Base-by-base conservation (phyloP, 495 filamentous ascomycete genomes). In the Aspergillus nidulans region DNA sequence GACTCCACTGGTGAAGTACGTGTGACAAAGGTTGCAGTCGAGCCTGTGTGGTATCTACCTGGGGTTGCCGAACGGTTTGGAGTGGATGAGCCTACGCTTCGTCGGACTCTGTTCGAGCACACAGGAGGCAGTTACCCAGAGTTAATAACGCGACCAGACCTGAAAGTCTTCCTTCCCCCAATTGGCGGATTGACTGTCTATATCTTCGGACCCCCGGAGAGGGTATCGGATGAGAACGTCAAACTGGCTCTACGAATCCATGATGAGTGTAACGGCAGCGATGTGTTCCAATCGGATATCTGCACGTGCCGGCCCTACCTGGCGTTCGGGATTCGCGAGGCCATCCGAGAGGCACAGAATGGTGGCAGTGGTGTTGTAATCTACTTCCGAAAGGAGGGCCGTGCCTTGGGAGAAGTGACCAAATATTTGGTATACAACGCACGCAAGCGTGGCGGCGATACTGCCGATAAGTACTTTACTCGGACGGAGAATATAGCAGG, bases 351-450 rank as follows among this genome's bases (percentile, higher is more conserved):
- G 73, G 94, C 94, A 12, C 94, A 97, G 75, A 88, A 86, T 47
- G 94, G 94, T 44, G 94, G 94, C 38, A 91, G 86, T 62, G 94
- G 94, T 44, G 92, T 98, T 30, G 94, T 97, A 24, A 96, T 98
- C 69, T 98, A 98, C 71, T 98, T 98, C 84, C 89, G 94, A 52
- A 98, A 98, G 71, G 94, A 98, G 72, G 94, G 94, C 9, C 82
- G 92, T 55, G 92, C 94, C 25, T 74, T 97, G 10, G 94, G 94
- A n/a, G 94, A 98, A 72, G 94, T 98, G 21, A 95, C 94, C 47
- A 98, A 98, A 78, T 92, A 92, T 59, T 74, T 98, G 15, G 94
- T 97, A 21, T 98, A 98, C 74, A 98, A 98, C 70, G 94, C 94
- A 24, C 85, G 94, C 69, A 81, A 76, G 59, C 70, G 91, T 56